Evolutionary conservation across 768 basidiomycete genomes (phyloP).

Genomic region (Roridomyces roridus): DNA sequence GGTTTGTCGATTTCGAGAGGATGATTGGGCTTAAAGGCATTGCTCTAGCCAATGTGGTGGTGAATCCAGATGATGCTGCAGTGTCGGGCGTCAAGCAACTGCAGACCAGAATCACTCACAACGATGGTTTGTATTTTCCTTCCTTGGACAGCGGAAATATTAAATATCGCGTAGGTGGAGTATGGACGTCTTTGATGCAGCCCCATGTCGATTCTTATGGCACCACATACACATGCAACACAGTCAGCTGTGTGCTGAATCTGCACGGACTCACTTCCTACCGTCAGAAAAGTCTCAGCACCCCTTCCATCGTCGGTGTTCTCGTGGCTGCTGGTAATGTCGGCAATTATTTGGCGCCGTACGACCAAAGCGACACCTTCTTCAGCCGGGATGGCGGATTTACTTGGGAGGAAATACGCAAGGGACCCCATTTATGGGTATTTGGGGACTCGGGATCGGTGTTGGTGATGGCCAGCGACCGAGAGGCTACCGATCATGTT

Average conservation of each 20-base stretch:
- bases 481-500: slow-evolving; percentile 88
- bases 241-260: slow-evolving; percentile 80
- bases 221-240: slow-evolving; percentile 69
- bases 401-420: slow-evolving; percentile 98
- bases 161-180: slow-evolving; percentile 63
- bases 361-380: slow-evolving; percentile 93
- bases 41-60: slow-evolving; percentile 89
- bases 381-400: slow-evolving; percentile 95
- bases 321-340: slow-evolving; percentile 98
- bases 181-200: slow-evolving; percentile 84
- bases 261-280: slow-evolving; percentile 97
- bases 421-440: slow-evolving; percentile 97
- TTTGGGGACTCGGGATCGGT: slow-evolving; percentile 97
- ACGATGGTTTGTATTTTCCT: slow-evolving; percentile 73
- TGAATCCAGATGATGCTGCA: slow-evolving; percentile 78
- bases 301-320: slow-evolving; percentile 88
- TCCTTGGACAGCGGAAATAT: neutral
- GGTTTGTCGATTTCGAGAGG: slow-evolving; percentile 98
- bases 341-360: slow-evolving; percentile 79
- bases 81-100: slow-evolving; percentile 76
- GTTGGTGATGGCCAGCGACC: slow-evolving; percentile 93
- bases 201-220: slow-evolving; percentile 81
- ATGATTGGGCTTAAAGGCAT: slow-evolving; percentile 96
- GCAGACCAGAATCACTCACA: slow-evolving; percentile 92
- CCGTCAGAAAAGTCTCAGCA: slow-evolving; percentile 91